These are phyloP conservation scores for Graphilbum fragrans DNA, from an alignment of 2,329 filamentous ascomycete genomes.

Conservation along the genomic window DNA sequence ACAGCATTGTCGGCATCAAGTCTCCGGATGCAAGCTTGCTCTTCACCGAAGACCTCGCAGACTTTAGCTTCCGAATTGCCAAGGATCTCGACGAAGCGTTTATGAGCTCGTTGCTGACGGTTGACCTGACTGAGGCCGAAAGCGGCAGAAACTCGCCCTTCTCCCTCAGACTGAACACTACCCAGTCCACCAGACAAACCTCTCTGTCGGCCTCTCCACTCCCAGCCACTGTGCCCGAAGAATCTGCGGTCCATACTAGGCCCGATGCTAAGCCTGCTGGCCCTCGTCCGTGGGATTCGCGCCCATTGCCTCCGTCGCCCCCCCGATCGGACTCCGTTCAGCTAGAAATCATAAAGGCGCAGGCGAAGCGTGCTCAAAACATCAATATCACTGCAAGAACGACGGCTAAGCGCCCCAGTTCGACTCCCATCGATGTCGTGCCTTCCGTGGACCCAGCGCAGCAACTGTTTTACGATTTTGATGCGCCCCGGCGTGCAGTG, in stretches of 20 bases:
- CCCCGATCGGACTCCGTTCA: slow-evolving; percentile 17
- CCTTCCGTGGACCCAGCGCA: neutral
- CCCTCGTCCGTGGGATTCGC: slow-evolving; percentile 26
- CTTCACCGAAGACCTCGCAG: slow-evolving; percentile 63
- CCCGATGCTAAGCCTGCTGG: neutral
- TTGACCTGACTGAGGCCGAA: slow-evolving; percentile 6
- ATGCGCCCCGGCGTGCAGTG: neutral
- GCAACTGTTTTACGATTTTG: too few species aligned
- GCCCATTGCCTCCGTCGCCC: slow-evolving; percentile 38
- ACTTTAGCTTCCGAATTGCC: slow-evolving; percentile 74
- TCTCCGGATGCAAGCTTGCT: slow-evolving; percentile 12
- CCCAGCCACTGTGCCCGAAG: neutral
- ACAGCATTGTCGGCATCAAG: neutral
- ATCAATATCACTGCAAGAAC: neutral
- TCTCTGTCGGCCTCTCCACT: neutral
- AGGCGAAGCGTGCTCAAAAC: slow-evolving; percentile 4
- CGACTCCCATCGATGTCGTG: neutral
- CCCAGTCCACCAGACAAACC: slow-evolving; percentile 8
- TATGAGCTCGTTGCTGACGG: slow-evolving; percentile 46
- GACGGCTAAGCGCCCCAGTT: neutral
- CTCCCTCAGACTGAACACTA: slow-evolving; percentile 26
- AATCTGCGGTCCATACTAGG: neutral
- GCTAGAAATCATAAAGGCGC: slow-evolving; percentile 13
- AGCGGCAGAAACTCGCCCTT: slow-evolving; percentile 27
- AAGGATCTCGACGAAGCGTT: slow-evolving; percentile 91